A percentile compares a stretch with the other conserved stretches of the same genome.
phyloP scores from a whole-genome alignment of 2,329 filamentous ascomycete species.

The Acephala macrosclerotiorum region DNA sequence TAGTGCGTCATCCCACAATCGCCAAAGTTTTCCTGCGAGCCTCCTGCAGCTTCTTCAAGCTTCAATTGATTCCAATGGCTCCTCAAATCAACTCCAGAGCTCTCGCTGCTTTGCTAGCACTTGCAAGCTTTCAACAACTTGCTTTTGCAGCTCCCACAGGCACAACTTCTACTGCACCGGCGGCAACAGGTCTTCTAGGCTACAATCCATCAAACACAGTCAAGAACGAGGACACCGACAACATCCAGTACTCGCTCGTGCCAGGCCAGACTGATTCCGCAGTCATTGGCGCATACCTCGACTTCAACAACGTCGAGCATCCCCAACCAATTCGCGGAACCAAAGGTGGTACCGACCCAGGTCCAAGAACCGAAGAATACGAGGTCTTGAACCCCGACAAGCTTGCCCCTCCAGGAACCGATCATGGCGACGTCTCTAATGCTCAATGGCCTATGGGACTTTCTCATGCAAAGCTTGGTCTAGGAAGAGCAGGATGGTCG shows the following conservation, averaged over 20 bases:
- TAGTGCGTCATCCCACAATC: not conserved
- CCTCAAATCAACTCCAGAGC: conserved; percentile 6
- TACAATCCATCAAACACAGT: conserved; percentile 48
- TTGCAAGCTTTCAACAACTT: conserved; percentile 19
- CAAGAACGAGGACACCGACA: conserved; percentile 45
- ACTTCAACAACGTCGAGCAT: conserved; percentile 58
- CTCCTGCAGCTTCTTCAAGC: conserved; percentile 13
- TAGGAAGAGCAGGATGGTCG: conserved; percentile 75
- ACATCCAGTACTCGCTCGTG: conserved; percentile 51
- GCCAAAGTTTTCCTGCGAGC: not conserved
- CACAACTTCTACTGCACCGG: conserved; percentile 20
- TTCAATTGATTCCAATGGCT: conserved; percentile 14
- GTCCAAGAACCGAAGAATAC: conserved; percentile 72
- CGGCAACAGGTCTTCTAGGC: conserved; percentile 45
- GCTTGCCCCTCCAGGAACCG: conserved; percentile 75
- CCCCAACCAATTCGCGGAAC: conserved; percentile 64
- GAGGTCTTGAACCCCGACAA: conserved; percentile 76
- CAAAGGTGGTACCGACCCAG: conserved; percentile 58
- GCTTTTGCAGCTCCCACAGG: conserved; percentile 36
- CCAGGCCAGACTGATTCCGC: conserved; percentile 58
- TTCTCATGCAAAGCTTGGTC: conserved; percentile 55
- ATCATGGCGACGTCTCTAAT: conserved; percentile 73
- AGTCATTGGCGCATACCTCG: conserved; percentile 58
- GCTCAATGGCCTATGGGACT: conserved; percentile 70
- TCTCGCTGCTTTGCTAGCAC: conserved; percentile 10